These are phyloP conservation scores for Micractinium conductrix DNA, from an alignment of 139 green algal species.

Conservation along the genomic window DNA sequence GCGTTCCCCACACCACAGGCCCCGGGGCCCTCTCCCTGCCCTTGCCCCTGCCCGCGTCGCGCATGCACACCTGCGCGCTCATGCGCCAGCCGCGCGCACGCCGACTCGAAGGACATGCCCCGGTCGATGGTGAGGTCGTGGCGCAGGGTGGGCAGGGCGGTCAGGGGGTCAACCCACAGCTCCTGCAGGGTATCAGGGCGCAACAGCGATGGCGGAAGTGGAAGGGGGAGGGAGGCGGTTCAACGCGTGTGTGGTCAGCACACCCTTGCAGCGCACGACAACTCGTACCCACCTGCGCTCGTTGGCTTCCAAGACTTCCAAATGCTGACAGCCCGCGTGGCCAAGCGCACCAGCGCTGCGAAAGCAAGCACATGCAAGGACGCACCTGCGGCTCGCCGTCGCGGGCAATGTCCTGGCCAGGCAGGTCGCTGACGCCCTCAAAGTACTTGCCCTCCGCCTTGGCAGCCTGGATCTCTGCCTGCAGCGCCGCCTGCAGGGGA, in stretches of 20 bases:
- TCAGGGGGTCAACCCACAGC: constrained; percentile 65
- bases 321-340: too few species aligned
- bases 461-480: constrained; percentile 70
- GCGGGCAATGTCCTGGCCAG: constrained; percentile 40
- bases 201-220: too few species aligned
- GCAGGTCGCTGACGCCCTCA: constrained; percentile 72
- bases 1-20: too few species aligned
- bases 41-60: not conserved
- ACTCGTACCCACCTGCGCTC: too few species aligned
- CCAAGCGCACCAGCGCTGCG: too few species aligned
- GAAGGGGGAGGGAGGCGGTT: too few species aligned
- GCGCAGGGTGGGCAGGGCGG: constrained; percentile 57
- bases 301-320: too few species aligned
- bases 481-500: constrained; percentile 51
- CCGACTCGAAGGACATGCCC: constrained; percentile 67
- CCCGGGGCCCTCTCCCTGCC: too few species aligned
- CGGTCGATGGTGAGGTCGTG: constrained; percentile 75
- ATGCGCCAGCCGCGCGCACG: constrained; percentile 52
- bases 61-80: constrained; percentile 38
- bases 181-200: too few species aligned
- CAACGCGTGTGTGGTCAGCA: too few species aligned
- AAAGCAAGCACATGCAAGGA: too few species aligned
- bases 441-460: constrained; percentile 69
- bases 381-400: constrained; percentile 26
- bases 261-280: too few species aligned